Evolutionary conservation across 371 early-diverging fungal species (phyloP), one percentile per base, ranked within the genome.

Genomic region (Circinella minor): DNA sequence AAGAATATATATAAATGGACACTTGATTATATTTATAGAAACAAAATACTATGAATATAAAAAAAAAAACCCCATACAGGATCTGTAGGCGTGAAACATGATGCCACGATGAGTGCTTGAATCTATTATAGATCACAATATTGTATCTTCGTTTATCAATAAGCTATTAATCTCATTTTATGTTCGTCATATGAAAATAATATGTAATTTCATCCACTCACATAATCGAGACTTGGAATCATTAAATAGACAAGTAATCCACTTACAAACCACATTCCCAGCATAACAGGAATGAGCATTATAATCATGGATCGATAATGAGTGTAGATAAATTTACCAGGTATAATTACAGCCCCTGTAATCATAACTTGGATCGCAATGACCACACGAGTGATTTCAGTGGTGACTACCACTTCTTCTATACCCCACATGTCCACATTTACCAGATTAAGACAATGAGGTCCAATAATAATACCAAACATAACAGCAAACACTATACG

Each of bases 391-490:
- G 89, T 79, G 46, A 94, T 88, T 67, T 93, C 88, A n/a, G 87
- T 81, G 0, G 91, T 91, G 8, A 91, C 73, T 1, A 18, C 14
- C 36, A 43, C 43, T 43, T 64, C 62, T 70, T 79, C 71, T 62
- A 78, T 71, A 51, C 80, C 74, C 83, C 86, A 88, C 0, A 66
- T 43, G n/a, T 74, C 59, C 3, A 77, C 59, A 67, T 77, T 54
- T n/a, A 85, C 65, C 51, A 81, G 71, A n/a, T 81, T 36, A 76
- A 89, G 69, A 77, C 85, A 72, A 80, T 81, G 61, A 0, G 93
- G 93, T 0, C 98, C 97, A 69, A 96, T 80, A 15, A 94, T 69
- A 36, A 99, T 91, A 8, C 99, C 99, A 67, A 91, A 86, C 7
- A 90, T 54, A 34, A 93, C 88, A 9, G 98, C 93, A 34, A 99